Evolutionary conservation across 2,329 filamentous ascomycete genomes (phyloP).

Genomic region (Neonectria magnoliae): DNA sequence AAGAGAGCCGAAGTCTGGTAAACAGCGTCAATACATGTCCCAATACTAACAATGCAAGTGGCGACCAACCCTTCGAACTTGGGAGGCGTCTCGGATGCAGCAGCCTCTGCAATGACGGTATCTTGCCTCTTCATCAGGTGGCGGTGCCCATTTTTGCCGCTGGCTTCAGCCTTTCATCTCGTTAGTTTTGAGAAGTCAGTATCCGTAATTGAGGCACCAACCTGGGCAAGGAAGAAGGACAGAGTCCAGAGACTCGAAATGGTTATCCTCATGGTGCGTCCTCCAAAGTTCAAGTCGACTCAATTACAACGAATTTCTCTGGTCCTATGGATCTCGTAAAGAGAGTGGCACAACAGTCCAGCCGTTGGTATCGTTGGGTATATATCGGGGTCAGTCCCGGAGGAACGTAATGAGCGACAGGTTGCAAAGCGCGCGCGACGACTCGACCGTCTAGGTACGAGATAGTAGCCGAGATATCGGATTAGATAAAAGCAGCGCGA

Average conservation of each 20-base stretch:
- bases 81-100: conserved; percentile 7
- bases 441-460: neutral
- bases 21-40: conserved; percentile 7
- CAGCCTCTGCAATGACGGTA: conserved; percentile 10
- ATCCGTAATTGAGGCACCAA: conserved; percentile 11
- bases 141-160: conserved; percentile 25
- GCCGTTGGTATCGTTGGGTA: conserved; percentile 29
- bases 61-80: conserved; percentile 40
- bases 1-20: conserved; percentile 36
- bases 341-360: conserved; percentile 40
- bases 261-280: conserved; percentile 17
- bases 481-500: conserved; percentile 4
- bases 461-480: conserved; percentile 8
- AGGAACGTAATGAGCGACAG: conserved; percentile 20
- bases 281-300: neutral
- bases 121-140: conserved; percentile 32
- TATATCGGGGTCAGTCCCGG: conserved; percentile 9
- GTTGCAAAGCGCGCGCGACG: neutral
- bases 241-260: conserved; percentile 6
- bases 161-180: conserved; percentile 29
- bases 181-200: conserved; percentile 3
- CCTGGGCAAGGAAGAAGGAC: conserved; percentile 34
- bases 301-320: conserved; percentile 1
- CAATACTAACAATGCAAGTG: neutral
- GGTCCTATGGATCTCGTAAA: conserved; percentile 21